A percentile compares a stretch with the other conserved stretches of the same genome.
These are phyloP conservation scores for Tardiomyces digboiensis DNA, from an alignment of 1,139 yeast genomes.

Conservation along the genomic window DNA sequence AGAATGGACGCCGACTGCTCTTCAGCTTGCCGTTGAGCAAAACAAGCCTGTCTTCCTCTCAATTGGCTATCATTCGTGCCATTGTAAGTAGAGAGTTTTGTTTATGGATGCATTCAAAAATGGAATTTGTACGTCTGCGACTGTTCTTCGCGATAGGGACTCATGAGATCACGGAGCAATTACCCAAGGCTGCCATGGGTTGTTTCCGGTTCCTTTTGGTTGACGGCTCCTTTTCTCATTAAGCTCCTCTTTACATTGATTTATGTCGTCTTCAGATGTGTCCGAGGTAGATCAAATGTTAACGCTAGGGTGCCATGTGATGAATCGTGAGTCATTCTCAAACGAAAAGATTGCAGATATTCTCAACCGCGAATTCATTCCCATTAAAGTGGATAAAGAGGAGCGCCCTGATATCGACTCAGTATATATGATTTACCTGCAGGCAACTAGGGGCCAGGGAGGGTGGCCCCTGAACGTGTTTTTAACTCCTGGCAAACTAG, in stretches of 20 bases:
- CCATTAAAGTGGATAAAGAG: conserved; percentile 30
- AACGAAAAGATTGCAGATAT: conserved; percentile 21
- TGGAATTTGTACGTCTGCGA: too few relatives aligned
- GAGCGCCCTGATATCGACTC: conserved; percentile 31
- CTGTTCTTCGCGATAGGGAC: too few relatives aligned
- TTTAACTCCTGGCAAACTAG: conserved; percentile 25
- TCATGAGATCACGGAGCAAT: too few relatives aligned
- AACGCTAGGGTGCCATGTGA: conserved; percentile 26
- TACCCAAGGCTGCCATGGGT: too few relatives aligned
- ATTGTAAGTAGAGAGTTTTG: too few relatives aligned
- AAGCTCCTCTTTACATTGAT: too few relatives aligned
- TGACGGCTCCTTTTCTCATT: too few relatives aligned
- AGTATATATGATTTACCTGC: conserved; percentile 30
- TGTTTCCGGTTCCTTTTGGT: too few relatives aligned
- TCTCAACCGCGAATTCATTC: conserved; percentile 25
- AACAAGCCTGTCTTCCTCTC: conserved; percentile 29
- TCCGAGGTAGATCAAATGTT: too few relatives aligned
- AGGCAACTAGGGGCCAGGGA: conserved; percentile 29
- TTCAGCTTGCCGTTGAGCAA: conserved; percentile 22
- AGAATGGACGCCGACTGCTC: conserved; percentile 26
- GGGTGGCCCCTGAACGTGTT: conserved; percentile 36
- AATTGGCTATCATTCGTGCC: conserved; percentile 31
- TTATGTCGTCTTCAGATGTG: too few relatives aligned
- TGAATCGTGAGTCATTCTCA: conserved; percentile 28
- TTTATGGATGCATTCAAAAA: too few relatives aligned